Percentiles rank a stretch among this genome's conserved stretches.
Evolutionary conservation across 2,329 filamentous ascomycete species (phyloP).

Genomic region (Nigrospora osmanthi): DNA sequence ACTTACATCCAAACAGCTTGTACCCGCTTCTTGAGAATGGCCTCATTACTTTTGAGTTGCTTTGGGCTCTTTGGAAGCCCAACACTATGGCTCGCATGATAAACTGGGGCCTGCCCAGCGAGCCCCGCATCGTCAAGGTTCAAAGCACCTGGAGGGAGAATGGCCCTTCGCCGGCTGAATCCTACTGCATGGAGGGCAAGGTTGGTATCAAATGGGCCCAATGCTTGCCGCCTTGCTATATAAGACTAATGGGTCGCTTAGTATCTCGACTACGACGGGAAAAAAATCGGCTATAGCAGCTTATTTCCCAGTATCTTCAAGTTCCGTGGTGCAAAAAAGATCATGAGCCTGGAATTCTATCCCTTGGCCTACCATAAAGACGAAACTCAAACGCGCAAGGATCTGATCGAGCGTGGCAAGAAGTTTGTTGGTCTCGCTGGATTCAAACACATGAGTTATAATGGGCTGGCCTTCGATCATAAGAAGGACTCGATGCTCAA

Average conservation of each 20-base stretch:
- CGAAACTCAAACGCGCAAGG: constrained; percentile 51
- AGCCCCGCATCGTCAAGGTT: constrained; percentile 76
- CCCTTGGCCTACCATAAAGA: constrained; percentile 76
- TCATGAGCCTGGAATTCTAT: constrained; percentile 69
- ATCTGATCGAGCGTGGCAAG: constrained; percentile 73
- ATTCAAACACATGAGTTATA: constrained; percentile 74
- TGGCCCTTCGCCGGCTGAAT: constrained; percentile 64
- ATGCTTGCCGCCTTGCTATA: neutral
- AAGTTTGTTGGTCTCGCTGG: constrained; percentile 77
- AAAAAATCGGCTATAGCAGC: constrained; percentile 73
- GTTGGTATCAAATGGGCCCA: constrained; percentile 12
- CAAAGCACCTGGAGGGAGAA: constrained; percentile 65
- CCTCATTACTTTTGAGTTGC: constrained; percentile 78
- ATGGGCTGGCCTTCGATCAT: constrained; percentile 80
- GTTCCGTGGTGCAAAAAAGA: constrained; percentile 78
- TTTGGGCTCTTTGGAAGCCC: constrained; percentile 87
- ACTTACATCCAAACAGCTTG: constrained; percentile 38
- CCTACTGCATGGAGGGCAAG: constrained; percentile 67
- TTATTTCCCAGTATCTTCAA: no score
- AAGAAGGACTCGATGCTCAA: constrained; percentile 67
- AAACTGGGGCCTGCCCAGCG: constrained; percentile 69
- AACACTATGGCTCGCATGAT: constrained; percentile 71
- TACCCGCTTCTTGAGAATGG: constrained; percentile 75
- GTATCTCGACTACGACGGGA: constrained; percentile 86
- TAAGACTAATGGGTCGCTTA: constrained; percentile 11